Evolutionary conservation across 2,329 filamentous ascomycete species (phyloP).

Genomic region (Colletotrichum salicis): DNA sequence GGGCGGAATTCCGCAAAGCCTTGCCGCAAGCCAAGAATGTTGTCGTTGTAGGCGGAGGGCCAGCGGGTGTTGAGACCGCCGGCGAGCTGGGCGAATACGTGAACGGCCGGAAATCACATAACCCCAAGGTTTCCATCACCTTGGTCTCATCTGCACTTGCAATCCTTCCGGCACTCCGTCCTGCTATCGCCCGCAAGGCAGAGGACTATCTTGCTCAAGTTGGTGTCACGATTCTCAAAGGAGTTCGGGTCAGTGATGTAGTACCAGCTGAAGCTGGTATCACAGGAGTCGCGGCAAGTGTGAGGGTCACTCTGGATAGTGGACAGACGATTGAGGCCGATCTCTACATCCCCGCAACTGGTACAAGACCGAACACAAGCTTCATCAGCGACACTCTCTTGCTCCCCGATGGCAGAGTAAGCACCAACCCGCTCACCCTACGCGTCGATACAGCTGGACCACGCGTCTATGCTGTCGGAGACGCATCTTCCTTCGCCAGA

Average conservation of each 20-base stretch:
- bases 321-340: slow-evolving; percentile 54
- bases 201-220: slow-evolving; percentile 54
- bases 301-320: slow-evolving; percentile 51
- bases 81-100: slow-evolving; percentile 63
- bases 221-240: slow-evolving; percentile 59
- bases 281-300: slow-evolving; percentile 39
- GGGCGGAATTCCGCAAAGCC: slow-evolving; percentile 51
- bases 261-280: slow-evolving; percentile 44
- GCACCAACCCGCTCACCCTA: slow-evolving; percentile 49
- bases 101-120: slow-evolving; percentile 52
- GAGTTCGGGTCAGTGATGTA: slow-evolving; percentile 48
- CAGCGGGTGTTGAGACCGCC: slow-evolving; percentile 62
- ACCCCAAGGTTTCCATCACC: slow-evolving; percentile 55
- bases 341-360: slow-evolving; percentile 59
- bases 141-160: slow-evolving; percentile 51
- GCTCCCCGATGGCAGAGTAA: slow-evolving; percentile 48
- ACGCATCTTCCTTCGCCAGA: slow-evolving; percentile 52
- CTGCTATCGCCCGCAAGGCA: slow-evolving; percentile 50
- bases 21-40: slow-evolving; percentile 53
- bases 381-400: slow-evolving; percentile 49
- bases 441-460: slow-evolving; percentile 46
- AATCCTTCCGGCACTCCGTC: slow-evolving; percentile 54
- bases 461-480: slow-evolving; percentile 59
- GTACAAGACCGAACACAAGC: slow-evolving; percentile 52
- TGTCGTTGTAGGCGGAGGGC: slow-evolving; percentile 60